Base-by-base conservation (phyloP, 768 basidiomycete species). In the Phylloporus sp. region DNA sequence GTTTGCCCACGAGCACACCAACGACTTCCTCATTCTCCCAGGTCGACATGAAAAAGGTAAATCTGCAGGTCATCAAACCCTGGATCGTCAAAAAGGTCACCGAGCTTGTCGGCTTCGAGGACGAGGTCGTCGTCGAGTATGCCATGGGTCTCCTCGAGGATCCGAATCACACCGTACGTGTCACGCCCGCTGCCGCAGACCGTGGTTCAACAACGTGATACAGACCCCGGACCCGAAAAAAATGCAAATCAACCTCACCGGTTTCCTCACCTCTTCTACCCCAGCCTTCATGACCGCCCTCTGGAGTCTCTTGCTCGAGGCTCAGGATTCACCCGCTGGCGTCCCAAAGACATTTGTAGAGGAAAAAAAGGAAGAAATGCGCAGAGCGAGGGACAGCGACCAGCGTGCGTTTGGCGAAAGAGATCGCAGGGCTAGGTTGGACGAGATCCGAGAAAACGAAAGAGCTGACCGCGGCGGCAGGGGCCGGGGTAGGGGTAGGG, bases 31-130 rank as follows among this genome's bases (percentile, higher is more conserved):
- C 7, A 53, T 14, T 2, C 38, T 18, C 31, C 15, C 34, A 89
- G 89, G 92, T 96, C 36, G 94, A 97, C 64, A 86, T 94, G 80
- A 81, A 90, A 28, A 94, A 97, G 75, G 92, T 98, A 50, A 96
- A 97, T 65, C 58, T 97, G 50, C 73, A 78, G 15, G 92, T 98
- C 56, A 88, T 99, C 61, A 76, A 89, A 49, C 90, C 92, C 3
- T 99, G 96, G 96, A 84, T 97, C 50, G 87, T 90, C 13, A 92
- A 91, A 75, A 88, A 90, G 67, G 85, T 96, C 46, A 79, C 86
- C 4, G 89, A 93, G 48, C 77, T 96, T 18, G 81, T 93, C 34
- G 91, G 94, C 3, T 82, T 98, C 29, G 96, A 99, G 59, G 96
- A 99, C 66, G 96, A 99, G 63, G 84, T 99, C 34, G 85, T 98